Evolutionary conservation across 208 protist species (phyloP).

Genomic region (Leishmania mexicana): DNA sequence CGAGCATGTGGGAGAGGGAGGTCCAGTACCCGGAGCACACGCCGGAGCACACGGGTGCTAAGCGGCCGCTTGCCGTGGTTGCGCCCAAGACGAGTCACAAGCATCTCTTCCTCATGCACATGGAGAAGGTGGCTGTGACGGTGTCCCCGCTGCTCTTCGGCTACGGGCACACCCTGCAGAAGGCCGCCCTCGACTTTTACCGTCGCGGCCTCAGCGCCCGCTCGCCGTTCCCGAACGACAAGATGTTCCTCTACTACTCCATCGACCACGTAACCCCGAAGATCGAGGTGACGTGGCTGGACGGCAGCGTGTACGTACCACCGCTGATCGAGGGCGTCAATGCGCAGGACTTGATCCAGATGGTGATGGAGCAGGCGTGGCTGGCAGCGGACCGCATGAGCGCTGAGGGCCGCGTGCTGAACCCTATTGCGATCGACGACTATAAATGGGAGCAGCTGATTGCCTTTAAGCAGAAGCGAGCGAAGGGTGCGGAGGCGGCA

Average conservation of each 20-base stretch:
- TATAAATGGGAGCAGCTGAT: constrained; percentile 93
- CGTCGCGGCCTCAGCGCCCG: constrained; percentile 79
- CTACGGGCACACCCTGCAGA: constrained; percentile 85
- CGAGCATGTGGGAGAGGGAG: constrained; percentile 89
- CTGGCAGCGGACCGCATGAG: constrained; percentile 87
- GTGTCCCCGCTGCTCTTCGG: constrained; percentile 88
- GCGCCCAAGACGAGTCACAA: constrained; percentile 80
- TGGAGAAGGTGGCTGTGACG: constrained; percentile 88
- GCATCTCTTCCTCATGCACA: constrained; percentile 89
- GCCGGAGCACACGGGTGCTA: constrained; percentile 84
- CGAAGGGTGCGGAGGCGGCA: constrained; percentile 57
- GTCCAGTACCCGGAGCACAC: constrained; percentile 91
- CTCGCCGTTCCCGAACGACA: constrained; percentile 84
- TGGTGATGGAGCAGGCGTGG: constrained; percentile 93
- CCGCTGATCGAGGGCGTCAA: constrained; percentile 83
- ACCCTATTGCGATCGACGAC: constrained; percentile 89
- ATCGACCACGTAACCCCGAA: constrained; percentile 85
- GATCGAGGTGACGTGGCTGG: constrained; percentile 90
- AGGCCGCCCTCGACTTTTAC: constrained; percentile 88
- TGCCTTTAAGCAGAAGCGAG: constrained; percentile 88
- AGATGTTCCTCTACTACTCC: constrained; percentile 90
- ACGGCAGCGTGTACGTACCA: constrained; percentile 83
- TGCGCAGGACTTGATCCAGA: constrained; percentile 87
- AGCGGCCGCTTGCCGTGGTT: constrained; percentile 81
- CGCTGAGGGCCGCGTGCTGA: constrained; percentile 74